Evolutionary conservation across 2,329 filamentous ascomycete species (phyloP).

Genomic region (Sporothrix schenckii): DNA sequence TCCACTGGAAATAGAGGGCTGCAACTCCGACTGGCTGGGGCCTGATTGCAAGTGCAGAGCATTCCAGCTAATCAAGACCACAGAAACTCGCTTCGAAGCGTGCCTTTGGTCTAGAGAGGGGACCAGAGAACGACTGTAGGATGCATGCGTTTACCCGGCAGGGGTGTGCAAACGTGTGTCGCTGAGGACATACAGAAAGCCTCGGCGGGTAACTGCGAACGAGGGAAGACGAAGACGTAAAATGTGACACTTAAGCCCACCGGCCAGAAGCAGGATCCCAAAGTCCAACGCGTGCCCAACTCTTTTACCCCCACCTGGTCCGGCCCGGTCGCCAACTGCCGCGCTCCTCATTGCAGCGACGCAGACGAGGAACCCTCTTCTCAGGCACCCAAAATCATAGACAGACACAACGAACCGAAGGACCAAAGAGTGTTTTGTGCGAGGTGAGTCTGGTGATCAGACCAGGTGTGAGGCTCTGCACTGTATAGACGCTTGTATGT

Average conservation of each 20-base stretch:
- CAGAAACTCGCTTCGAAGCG: neutral
- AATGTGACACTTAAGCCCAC: neutral
- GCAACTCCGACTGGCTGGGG: neutral
- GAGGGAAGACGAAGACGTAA: neutral
- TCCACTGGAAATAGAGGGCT: neutral
- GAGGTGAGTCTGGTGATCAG: slow-evolving; percentile 1
- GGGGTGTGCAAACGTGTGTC: neutral
- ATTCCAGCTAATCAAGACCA: neutral
- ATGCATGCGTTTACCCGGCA: slow-evolving; percentile 3
- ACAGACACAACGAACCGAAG: neutral
- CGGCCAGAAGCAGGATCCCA: neutral
- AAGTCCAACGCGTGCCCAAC: neutral
- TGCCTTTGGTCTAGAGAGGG: neutral
- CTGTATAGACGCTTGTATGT: neutral
- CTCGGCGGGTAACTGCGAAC: slow-evolving; percentile 12
- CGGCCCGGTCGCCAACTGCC: slow-evolving; percentile 4
- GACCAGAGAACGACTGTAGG: neutral
- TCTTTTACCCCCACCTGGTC: neutral
- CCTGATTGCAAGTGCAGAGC: neutral
- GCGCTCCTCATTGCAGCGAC: neutral
- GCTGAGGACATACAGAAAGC: neutral
- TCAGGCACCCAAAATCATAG: neutral
- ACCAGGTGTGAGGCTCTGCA: neutral
- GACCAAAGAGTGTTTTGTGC: neutral
- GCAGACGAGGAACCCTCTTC: neutral